Evolutionary conservation across 306 rosid species (phyloP), one percentile per base, ranked within the genome.

Genomic region (Neltuma alba): DNA sequence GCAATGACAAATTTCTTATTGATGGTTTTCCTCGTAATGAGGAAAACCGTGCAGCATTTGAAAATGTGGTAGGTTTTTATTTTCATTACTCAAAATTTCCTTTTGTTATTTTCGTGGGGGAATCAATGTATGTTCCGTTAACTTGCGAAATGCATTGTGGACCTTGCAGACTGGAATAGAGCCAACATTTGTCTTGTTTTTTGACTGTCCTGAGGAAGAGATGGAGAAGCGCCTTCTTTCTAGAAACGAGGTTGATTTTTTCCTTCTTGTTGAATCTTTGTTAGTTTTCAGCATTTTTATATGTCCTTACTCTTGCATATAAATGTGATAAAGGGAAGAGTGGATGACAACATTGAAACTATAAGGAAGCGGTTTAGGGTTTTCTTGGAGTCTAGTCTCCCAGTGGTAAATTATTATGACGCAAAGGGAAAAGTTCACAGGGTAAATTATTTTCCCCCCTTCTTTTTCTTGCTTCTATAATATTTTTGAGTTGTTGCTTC

Each of bases 21-120:
- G 99, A 96, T 88, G 99, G 99, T 71, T 96, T 96, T 83, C 99
- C 99, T 63, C 99, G 99, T 61, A 93, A 96, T 76, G 98, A 96
- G 88, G 99, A 96, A 91, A 96, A 93, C 79, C 99, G 97, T 82
- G 98, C 98, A 38, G 99, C 99, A 54, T 96, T 96, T 85, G 99
- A 96, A 87, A 84, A 78, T 6, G 98, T 91, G 84, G 99, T 95
- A 82, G 86, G 89, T 75, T 63, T 58, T 45, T 64, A 65, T 25
- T 63, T 9, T 58, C 14, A 64, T 21, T 28, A 60, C 63, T 4
- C 40, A 23, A n/a, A n/a, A 1, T 76, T 25, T 74, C 34, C 33
- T 33, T 30, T 72, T 52, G 15, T 27, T 74, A 27, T 54, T 75
- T 75, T 67, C 41, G 15, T 21, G 44, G 83, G 37, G 69, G 9